Evolutionary conservation across 495 filamentous ascomycete species (phyloP), one percentile per base, ranked within the genome.

Genomic region (Monascus purpureus): DNA sequence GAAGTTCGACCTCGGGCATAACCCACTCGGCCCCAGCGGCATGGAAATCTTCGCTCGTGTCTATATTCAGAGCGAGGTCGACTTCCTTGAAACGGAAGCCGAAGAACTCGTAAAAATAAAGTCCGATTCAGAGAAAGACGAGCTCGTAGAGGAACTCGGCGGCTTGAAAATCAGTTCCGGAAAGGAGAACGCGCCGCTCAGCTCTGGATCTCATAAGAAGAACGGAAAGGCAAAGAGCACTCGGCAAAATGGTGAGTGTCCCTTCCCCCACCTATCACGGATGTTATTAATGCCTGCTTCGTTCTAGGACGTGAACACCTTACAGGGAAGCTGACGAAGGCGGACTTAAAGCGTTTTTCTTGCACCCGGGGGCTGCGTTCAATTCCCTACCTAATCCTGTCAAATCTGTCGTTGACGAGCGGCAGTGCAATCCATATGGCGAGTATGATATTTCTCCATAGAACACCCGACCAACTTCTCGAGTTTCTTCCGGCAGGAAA

Each of bases 351-450:
- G 38, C 39, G 30, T 13, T 61, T 53, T 20, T 35, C 47, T 12
- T 49, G 53, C 29, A 61, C 53, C 6, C 41, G 52, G 12, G 67
- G 67, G 6, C 44, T 71, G 8, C 54, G 62, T 13, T 61, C 63
- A 0, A 45, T 69, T 19, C 61, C 63, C 3, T 66, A 57, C 38
- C 31, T 71, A 16, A 49, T 61, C 17, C 20, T 69, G 1, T 45
- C 42, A 13, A 36, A 64, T 8, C 48, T 52, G n/a, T 37, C 35
- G 1, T 49, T 67, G 39, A 56, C 48, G 0, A 53, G 53, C 17
- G 40, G 43, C 12, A 50, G 52, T 13, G 60, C 64, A 1, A 34
- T 67, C 18, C 59, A 63, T 38, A 44, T 69, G 0, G 49, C 63
- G 0, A 61, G 57, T 39, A 49, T 68, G 28, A 34, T 71, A 13